These are phyloP conservation scores for Beauveria sp. DNA, from an alignment of 2,329 filamentous ascomycete genomes.

Conservation along the genomic window DNA sequence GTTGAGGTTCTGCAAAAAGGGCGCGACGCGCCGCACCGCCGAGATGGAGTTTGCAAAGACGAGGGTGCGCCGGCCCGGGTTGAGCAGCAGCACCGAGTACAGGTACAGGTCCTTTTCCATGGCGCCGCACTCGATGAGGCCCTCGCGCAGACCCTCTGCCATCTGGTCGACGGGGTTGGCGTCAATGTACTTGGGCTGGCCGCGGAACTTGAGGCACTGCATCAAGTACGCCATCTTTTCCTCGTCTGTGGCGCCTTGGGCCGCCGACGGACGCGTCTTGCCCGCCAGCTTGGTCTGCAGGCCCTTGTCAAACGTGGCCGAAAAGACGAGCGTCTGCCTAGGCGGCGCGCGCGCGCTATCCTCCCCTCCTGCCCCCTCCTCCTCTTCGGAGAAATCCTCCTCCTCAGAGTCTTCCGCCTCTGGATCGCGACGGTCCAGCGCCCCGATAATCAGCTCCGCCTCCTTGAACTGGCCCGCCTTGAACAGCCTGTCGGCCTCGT, in stretches of 20 bases:
- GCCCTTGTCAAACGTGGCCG: slow-evolving; percentile 87
- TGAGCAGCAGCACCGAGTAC: slow-evolving; percentile 77
- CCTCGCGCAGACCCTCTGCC: slow-evolving; percentile 78
- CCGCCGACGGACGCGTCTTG: slow-evolving; percentile 49
- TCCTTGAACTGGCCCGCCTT: slow-evolving; percentile 95
- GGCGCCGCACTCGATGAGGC: slow-evolving; percentile 82
- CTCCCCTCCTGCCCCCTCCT: slow-evolving; percentile 29
- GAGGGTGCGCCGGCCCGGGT: slow-evolving; percentile 72
- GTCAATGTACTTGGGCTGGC: slow-evolving; percentile 84
- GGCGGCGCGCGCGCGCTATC: not conserved
- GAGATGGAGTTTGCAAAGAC: slow-evolving; percentile 96
- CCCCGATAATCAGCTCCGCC: slow-evolving; percentile 75
- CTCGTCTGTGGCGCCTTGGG: slow-evolving; percentile 50
- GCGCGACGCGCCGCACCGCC: slow-evolving; percentile 76
- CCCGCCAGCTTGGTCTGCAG: slow-evolving; percentile 86
- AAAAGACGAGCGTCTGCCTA: slow-evolving; percentile 84
- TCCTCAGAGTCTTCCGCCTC: slow-evolving; percentile 39
- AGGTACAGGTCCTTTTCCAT: slow-evolving; percentile 97
- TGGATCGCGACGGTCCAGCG: slow-evolving; percentile 67
- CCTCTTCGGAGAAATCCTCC: slow-evolving; percentile 27
- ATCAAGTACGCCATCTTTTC: slow-evolving; percentile 91
- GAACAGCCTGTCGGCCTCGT: slow-evolving; percentile 87
- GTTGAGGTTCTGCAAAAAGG: slow-evolving; percentile 75
- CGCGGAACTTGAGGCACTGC: slow-evolving; percentile 79
- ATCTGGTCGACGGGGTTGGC: slow-evolving; percentile 85